Evolutionary conservation across 495 filamentous ascomycete species (phyloP).

Genomic region (Rostrohypoxylon terebratum): DNA sequence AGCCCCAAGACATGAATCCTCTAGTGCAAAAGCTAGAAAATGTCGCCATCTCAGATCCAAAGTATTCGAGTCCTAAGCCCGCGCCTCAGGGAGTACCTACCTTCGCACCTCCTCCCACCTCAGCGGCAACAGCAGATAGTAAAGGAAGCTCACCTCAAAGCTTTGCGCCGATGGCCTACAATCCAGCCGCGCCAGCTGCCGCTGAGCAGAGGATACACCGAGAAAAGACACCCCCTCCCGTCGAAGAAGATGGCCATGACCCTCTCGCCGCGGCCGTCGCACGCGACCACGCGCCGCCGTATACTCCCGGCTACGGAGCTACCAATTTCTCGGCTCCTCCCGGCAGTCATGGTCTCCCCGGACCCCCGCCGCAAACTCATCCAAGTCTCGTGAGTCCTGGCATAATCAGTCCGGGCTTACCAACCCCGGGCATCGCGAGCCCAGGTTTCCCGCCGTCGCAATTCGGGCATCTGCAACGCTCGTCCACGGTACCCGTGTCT

Average conservation of each 20-base stretch:
- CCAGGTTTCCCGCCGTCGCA: conserved; percentile 54
- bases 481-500: conserved; percentile 56
- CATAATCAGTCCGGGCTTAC: conserved; percentile 55
- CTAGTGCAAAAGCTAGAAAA: conserved; percentile 88
- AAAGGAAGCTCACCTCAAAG: conserved; percentile 58
- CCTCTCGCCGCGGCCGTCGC: conserved; percentile 76
- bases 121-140: conserved; percentile 47
- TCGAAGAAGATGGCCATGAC: conserved; percentile 75
- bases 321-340: conserved; percentile 50
- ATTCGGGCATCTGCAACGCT: conserved; percentile 53
- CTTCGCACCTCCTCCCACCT: conserved; percentile 56
- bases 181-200: conserved; percentile 87
- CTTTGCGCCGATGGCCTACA: conserved; percentile 85
- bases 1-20: conserved; percentile 70
- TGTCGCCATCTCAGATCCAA: conserved; percentile 70
- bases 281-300: conserved; percentile 68
- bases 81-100: conserved; percentile 51
- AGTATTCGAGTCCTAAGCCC: conserved; percentile 60
- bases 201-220: conserved; percentile 85
- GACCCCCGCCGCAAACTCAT: conserved; percentile 52
- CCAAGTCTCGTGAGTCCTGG: conserved; percentile 31
- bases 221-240: conserved; percentile 89
- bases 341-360: conserved; percentile 52
- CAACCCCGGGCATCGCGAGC: conserved; percentile 53
- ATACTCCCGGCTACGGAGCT: conserved; percentile 59